A percentile compares a stretch with the other conserved stretches of the same genome.
Conservation (phyloP, 2,329 filamentous ascomycete species). For the Parascedosporium putredinis region DNA sequence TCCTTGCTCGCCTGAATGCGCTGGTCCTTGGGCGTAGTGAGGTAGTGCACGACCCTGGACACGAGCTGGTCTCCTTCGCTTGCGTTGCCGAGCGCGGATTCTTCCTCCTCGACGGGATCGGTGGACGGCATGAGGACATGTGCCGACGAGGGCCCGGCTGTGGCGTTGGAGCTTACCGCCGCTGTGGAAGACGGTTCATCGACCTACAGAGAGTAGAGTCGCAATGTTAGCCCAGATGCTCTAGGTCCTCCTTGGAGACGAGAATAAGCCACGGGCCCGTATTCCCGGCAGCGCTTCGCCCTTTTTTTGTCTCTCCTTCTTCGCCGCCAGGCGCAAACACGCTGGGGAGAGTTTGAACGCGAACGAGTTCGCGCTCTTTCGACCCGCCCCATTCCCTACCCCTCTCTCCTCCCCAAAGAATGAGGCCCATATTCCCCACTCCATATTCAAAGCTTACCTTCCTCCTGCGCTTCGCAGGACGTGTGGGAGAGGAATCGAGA, state of each 20-base stretch:
- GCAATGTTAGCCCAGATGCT: too few relatives aligned
- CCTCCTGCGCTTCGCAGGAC: slow-evolving; percentile 55
- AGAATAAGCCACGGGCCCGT: not conserved
- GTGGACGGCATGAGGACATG: slow-evolving; percentile 12
- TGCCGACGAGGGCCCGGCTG: slow-evolving; percentile 20
- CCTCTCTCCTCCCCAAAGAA: too few relatives aligned
- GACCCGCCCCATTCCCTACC: too few relatives aligned
- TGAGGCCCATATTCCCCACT: too few relatives aligned
- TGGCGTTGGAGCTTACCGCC: slow-evolving; percentile 10
- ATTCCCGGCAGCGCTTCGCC: slow-evolving; percentile 7
- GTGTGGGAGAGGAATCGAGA: slow-evolving; percentile 47
- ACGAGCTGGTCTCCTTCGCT: slow-evolving; percentile 47
- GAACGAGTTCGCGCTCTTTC: too few relatives aligned
- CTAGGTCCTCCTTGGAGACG: too few relatives aligned
- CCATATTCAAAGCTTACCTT: too few relatives aligned
- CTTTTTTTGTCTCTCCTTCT: too few relatives aligned
- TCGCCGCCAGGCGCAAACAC: too few relatives aligned
- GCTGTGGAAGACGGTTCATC: slow-evolving; percentile 16
- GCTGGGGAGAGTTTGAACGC: too few relatives aligned
- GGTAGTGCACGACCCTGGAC: slow-evolving; percentile 42
- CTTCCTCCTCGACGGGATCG: slow-evolving; percentile 35
- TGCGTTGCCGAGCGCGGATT: slow-evolving; percentile 27
- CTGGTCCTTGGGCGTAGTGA: slow-evolving; percentile 29
- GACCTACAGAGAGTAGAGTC: too few relatives aligned
- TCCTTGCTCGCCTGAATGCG: slow-evolving; percentile 50